These are phyloP conservation scores for Prunus armeniaca DNA, from an alignment of 306 rosid genomes.

Conservation along the genomic window DNA sequence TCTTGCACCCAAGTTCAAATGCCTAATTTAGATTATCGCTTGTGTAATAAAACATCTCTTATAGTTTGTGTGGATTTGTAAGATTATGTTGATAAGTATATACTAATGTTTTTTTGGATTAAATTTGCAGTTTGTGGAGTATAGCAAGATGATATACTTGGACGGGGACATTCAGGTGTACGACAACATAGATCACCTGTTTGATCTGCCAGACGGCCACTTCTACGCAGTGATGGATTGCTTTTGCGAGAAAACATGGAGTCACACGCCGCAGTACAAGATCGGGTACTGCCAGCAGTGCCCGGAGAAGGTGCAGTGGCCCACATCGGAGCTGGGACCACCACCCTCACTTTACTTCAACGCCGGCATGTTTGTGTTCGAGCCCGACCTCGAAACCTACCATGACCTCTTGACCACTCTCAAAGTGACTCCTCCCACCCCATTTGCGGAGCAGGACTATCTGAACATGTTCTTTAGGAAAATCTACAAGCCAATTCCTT, in stretches of 20 bases:
- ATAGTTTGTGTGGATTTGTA: no score
- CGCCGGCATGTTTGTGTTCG: slow-evolving; percentile 78
- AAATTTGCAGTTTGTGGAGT: slow-evolving; percentile 63
- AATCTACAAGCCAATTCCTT: slow-evolving; percentile 53
- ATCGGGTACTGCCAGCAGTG: slow-evolving; percentile 77
- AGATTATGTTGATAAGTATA: no score
- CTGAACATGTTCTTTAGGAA: slow-evolving; percentile 62
- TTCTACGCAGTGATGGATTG: slow-evolving; percentile 82
- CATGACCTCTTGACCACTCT: slow-evolving; percentile 41
- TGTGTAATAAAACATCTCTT: no score
- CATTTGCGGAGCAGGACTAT: slow-evolving; percentile 81
- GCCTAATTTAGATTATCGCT: no score
- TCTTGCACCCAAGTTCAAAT: no score
- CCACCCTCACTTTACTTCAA: slow-evolving; percentile 74
- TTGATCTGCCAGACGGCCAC: slow-evolving; percentile 51
- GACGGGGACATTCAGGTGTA: slow-evolving; percentile 77
- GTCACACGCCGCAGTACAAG: slow-evolving; percentile 57
- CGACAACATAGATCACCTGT: slow-evolving; percentile 63
- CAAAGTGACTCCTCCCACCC: slow-evolving; percentile 50
- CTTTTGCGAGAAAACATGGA: slow-evolving; percentile 82
- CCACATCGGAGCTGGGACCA: slow-evolving; percentile 38
- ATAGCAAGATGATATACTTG: slow-evolving; percentile 63
- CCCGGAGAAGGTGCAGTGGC: slow-evolving; percentile 63
- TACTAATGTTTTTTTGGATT: background rate
- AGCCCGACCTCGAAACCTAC: slow-evolving; percentile 47